A percentile compares a stretch with the other conserved stretches of the same genome.
These are phyloP conservation scores for Phytophthora rubi DNA, from an alignment of 352 stramenopile genomes.

Conservation along the genomic window DNA sequence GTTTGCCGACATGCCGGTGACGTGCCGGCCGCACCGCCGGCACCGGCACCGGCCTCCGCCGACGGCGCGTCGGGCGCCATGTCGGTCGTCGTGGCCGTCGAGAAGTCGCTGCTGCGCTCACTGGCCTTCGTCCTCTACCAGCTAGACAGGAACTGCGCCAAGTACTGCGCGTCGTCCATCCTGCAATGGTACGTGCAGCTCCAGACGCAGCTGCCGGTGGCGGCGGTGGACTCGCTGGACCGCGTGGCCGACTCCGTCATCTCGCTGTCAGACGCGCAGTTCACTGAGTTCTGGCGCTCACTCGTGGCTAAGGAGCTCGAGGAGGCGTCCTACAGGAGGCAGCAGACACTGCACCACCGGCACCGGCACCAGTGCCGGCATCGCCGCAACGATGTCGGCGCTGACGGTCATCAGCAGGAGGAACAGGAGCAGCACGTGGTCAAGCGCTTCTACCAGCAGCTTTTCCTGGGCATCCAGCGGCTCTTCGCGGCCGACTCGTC, in stretches of 20 bases:
- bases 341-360: constrained; percentile 14
- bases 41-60: not conserved
- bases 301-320: constrained; percentile 59
- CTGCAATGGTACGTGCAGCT: constrained; percentile 69
- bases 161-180: constrained; percentile 64
- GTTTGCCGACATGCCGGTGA: constrained; percentile 22
- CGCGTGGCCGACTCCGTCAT: constrained; percentile 61
- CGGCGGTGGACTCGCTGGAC: constrained; percentile 59
- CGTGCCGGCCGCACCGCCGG: constrained; percentile 5
- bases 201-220: constrained; percentile 59
- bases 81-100: constrained; percentile 58
- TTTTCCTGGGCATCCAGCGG: constrained; percentile 52
- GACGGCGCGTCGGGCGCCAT: constrained; percentile 40
- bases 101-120: constrained; percentile 66
- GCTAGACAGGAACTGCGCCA: constrained; percentile 57
- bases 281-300: constrained; percentile 71
- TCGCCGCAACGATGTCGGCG: not conserved
- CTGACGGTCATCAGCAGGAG: constrained; percentile 29
- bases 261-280: constrained; percentile 67
- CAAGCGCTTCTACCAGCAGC: constrained; percentile 56
- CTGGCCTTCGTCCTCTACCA: constrained; percentile 78
- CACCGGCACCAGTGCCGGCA: constrained; percentile 7
- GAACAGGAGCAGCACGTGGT: constrained; percentile 40
- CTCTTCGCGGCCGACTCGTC: constrained; percentile 44
- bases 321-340: constrained; percentile 29